These are phyloP conservation scores for Blastomyces silverae DNA, from an alignment of 2,329 filamentous ascomycete genomes.

Conservation along the genomic window DNA sequence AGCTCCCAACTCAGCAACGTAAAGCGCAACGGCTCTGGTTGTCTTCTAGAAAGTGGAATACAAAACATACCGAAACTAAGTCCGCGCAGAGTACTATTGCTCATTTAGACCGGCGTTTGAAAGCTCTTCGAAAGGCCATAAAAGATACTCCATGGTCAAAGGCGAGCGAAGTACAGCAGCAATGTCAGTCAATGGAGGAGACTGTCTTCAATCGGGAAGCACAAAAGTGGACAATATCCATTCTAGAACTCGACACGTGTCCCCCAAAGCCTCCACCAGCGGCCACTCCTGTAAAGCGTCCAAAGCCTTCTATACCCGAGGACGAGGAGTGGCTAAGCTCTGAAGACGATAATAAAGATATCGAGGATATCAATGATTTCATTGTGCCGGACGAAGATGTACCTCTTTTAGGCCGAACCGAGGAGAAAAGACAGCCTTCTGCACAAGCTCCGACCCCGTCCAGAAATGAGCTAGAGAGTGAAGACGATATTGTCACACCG, in stretches of 20 bases:
- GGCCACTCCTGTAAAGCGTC: slow-evolving; percentile 13
- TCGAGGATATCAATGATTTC: slow-evolving; percentile 28
- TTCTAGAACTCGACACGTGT: slow-evolving; percentile 34
- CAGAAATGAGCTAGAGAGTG: slow-evolving; percentile 21
- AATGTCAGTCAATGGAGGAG: slow-evolving; percentile 55
- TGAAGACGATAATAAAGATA: slow-evolving; percentile 23
- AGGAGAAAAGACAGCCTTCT: slow-evolving; percentile 2
- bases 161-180: slow-evolving; percentile 47
- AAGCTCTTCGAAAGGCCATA: slow-evolving; percentile 51
- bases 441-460: not conserved
- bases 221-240: slow-evolving; percentile 40
- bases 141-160: slow-evolving; percentile 48
- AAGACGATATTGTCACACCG: slow-evolving; percentile 25
- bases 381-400: slow-evolving; percentile 26
- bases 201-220: slow-evolving; percentile 55
- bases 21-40: slow-evolving; percentile 59
- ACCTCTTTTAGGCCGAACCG: not conserved
- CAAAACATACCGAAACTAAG: slow-evolving; percentile 41
- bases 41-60: slow-evolving; percentile 43
- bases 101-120: slow-evolving; percentile 48
- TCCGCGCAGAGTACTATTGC: slow-evolving; percentile 41
- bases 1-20: slow-evolving; percentile 49
- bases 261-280: slow-evolving; percentile 25
- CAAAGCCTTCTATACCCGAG: slow-evolving; percentile 12
- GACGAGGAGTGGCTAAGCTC: slow-evolving; percentile 33